phyloP scores from a whole-genome alignment of 352 stramenopile genomes.

The Globisporangium okanoganense region DNA sequence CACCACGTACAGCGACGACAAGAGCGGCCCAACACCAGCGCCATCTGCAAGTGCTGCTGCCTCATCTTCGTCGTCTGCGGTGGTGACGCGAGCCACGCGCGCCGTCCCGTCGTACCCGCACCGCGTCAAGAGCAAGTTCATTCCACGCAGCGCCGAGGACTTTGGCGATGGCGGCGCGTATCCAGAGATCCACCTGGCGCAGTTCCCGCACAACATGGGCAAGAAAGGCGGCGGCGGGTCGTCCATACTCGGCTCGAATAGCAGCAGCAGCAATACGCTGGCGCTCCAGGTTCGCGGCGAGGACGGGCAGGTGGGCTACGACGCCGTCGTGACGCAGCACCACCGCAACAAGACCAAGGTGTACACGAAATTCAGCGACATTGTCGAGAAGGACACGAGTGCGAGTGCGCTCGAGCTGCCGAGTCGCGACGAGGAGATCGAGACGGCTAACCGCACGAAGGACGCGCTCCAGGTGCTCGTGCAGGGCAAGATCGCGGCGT shows the following conservation, averaged over 20 bases:
- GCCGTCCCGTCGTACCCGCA: constrained; percentile 51
- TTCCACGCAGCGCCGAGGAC: constrained; percentile 72
- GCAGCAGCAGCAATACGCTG: constrained; percentile 49
- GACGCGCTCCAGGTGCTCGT: constrained; percentile 91
- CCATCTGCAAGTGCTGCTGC: background rate
- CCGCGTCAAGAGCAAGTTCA: constrained; percentile 51
- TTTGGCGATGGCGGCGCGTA: constrained; percentile 98
- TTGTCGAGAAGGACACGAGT: constrained; percentile 90
- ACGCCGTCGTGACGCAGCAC: constrained; percentile 96
- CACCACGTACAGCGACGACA: constrained; percentile 55
- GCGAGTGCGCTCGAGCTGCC: constrained; percentile 32
- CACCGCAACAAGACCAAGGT: constrained; percentile 94
- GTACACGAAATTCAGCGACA: constrained; percentile 92
- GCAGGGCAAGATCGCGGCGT: constrained; percentile 88
- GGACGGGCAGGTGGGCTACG: constrained; percentile 89
- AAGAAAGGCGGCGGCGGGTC: constrained; percentile 64
- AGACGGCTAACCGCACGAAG: constrained; percentile 62
- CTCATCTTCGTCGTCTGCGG: constrained; percentile 2
- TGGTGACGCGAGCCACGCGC: background rate
- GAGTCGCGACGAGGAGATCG: constrained; percentile 56
- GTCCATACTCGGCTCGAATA: background rate
- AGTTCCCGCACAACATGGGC: constrained; percentile 96
- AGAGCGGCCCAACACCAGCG: background rate
- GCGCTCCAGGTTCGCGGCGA: constrained; percentile 92
- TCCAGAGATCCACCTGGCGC: constrained; percentile 97